These are phyloP conservation scores for Exophiala phaeomuriformis DNA, from an alignment of 2,329 filamentous ascomycete species.

Conservation along the genomic window DNA sequence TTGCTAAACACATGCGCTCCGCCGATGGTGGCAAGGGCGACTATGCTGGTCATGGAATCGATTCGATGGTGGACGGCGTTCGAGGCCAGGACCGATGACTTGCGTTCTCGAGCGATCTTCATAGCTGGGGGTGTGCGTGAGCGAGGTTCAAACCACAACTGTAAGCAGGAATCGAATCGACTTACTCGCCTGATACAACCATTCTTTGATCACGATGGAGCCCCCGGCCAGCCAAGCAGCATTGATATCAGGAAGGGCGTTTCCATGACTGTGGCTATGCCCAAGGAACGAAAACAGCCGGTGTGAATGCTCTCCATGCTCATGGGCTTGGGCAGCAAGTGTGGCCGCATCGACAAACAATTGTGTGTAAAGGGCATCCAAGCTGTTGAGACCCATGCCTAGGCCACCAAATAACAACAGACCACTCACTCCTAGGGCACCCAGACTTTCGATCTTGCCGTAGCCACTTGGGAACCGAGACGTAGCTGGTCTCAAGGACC, in stretches of 20 bases:
- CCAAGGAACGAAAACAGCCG: slow-evolving; percentile 47
- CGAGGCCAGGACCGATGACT: slow-evolving; percentile 89
- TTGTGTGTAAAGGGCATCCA: slow-evolving; percentile 62
- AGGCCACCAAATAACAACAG: slow-evolving; percentile 82
- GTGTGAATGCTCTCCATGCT: slow-evolving; percentile 28
- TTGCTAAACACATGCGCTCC: slow-evolving; percentile 80
- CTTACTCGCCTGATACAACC: slow-evolving; percentile 92
- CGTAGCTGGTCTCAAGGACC: slow-evolving; percentile 79
- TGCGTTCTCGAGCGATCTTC: slow-evolving; percentile 89
- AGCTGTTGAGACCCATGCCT: slow-evolving; percentile 80
- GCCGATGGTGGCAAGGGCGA: slow-evolving; percentile 80
- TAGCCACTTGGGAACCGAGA: slow-evolving; percentile 82
- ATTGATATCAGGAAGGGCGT: slow-evolving; percentile 72
- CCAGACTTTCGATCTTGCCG: slow-evolving; percentile 95
- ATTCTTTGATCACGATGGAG: slow-evolving; percentile 89
- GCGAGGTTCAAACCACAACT: slow-evolving; percentile 11
- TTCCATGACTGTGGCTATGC: slow-evolving; percentile 59
- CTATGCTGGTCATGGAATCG: slow-evolving; percentile 89
- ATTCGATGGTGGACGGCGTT: slow-evolving; percentile 96
- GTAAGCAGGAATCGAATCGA: slow-evolving; percentile 25
- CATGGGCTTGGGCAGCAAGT: slow-evolving; percentile 47
- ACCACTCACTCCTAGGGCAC: slow-evolving; percentile 84
- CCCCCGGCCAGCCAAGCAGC: slow-evolving; percentile 90
- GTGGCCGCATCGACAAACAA: slow-evolving; percentile 60
- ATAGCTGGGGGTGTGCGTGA: slow-evolving; percentile 54